These are phyloP conservation scores for Fusarium transvaalense DNA, from an alignment of 2,329 filamentous ascomycete genomes.

Conservation along the genomic window DNA sequence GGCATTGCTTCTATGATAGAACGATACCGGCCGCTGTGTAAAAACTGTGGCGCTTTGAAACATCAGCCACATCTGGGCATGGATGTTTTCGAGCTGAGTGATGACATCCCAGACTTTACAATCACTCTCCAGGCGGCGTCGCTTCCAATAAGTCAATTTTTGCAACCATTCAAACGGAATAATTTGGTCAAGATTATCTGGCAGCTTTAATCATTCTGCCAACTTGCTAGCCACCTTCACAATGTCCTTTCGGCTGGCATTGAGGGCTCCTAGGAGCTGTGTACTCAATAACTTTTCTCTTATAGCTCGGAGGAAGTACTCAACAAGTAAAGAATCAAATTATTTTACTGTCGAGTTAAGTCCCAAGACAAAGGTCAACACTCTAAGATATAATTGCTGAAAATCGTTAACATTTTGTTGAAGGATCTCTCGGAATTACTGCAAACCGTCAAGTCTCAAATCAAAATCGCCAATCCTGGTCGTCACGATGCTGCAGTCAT, in stretches of 20 bases:
- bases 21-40: conserved; percentile 18
- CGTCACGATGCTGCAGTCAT: conserved; percentile 61
- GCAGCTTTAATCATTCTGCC: neutral
- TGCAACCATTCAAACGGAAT: neutral
- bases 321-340: conserved; percentile 25
- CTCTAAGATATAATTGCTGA: neutral
- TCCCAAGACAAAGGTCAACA: conserved; percentile 25
- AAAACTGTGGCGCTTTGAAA: neutral
- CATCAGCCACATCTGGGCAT: neutral
- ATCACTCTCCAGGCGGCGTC: neutral
- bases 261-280: conserved; percentile 39
- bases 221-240: neutral
- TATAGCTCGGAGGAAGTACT: conserved; percentile 41
- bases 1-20: neutral
- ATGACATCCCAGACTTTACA: conserved; percentile 29
- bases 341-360: conserved; percentile 44
- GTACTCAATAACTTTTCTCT: conserved; percentile 27
- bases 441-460: conserved; percentile 37
- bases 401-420: conserved; percentile 12
- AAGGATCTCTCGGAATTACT: conserved; percentile 38
- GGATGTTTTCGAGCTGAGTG: conserved; percentile 1
- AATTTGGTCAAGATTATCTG: too few relatives aligned
- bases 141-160: neutral
- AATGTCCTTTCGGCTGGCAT: conserved; percentile 44
- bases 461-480: conserved; percentile 48